Conservation (phyloP, 768 basidiomycete species). For the Crepidotus variabilis region DNA sequence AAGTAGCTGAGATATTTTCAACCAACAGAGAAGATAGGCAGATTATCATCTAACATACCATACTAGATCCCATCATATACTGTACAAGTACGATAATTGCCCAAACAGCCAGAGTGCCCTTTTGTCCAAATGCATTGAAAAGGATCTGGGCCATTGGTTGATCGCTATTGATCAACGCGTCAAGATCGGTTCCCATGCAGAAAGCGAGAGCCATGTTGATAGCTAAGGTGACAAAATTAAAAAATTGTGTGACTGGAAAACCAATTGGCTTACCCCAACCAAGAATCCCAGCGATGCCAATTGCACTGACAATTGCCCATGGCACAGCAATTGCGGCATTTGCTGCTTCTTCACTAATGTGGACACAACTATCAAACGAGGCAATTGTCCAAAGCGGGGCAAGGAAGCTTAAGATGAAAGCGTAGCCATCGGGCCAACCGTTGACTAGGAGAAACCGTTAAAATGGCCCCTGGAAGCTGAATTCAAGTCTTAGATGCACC, state of each 20-base stretch:
- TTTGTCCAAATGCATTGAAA: constrained; percentile 39
- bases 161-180: constrained; percentile 36
- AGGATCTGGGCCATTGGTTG: constrained; percentile 66
- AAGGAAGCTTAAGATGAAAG: constrained; percentile 45
- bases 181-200: constrained; percentile 53
- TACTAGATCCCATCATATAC: constrained; percentile 59
- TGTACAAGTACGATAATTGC: constrained; percentile 35
- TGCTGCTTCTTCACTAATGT: constrained; percentile 68
- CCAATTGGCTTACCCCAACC: constrained; percentile 47
- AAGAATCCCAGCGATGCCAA: constrained; percentile 50
- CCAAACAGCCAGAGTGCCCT: constrained; percentile 34
- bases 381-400: constrained; percentile 42
- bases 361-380: constrained; percentile 53
- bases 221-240: constrained; percentile 21
- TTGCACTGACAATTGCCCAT: constrained; percentile 59
- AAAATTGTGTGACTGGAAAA: neutral
- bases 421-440: constrained; percentile 57
- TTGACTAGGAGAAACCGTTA: constrained; percentile 29
- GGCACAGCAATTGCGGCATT: constrained; percentile 70
- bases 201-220: constrained; percentile 64
- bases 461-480: neutral
- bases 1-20: constrained; percentile 17
- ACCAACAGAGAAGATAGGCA: neutral
- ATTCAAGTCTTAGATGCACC: constrained; percentile 27
- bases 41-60: constrained; percentile 25